Conservation (phyloP, 2,329 filamentous ascomycete genomes). For the Xylaria sp. region DNA sequence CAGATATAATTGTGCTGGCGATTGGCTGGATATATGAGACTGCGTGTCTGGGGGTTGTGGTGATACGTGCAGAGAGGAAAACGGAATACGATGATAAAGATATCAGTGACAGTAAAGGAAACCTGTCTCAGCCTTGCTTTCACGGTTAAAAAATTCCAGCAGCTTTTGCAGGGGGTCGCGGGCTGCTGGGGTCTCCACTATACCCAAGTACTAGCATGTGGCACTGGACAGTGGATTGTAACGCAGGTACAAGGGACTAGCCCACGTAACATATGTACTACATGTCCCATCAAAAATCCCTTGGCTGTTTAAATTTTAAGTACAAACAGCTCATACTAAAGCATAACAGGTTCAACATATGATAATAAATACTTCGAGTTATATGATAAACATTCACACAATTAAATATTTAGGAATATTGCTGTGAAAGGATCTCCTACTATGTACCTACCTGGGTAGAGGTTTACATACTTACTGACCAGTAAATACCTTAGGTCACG, state of each 20-base stretch:
- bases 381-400: too few relatives aligned
- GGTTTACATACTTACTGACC: too few relatives aligned
- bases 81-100: conserved; percentile 8
- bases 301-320: neutral
- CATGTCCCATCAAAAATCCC: neutral
- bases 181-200: conserved; percentile 19
- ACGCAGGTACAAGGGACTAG: conserved; percentile 14
- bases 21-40: neutral
- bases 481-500: too few relatives aligned
- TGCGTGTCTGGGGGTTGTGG: neutral
- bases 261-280: neutral
- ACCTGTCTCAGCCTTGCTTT: conserved; percentile 44
- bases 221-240: neutral
- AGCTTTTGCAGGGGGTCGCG: conserved; percentile 35
- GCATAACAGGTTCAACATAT: too few relatives aligned
- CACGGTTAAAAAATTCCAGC: conserved; percentile 44
- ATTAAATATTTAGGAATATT: too few relatives aligned
- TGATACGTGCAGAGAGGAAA: conserved; percentile 1
- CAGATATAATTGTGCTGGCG: neutral
- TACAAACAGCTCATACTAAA: too few relatives aligned
- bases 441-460: too few relatives aligned
- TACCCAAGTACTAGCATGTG: neutral
- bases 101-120: conserved; percentile 10
- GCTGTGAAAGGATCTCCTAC: too few relatives aligned
- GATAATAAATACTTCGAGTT: too few relatives aligned